Percentiles rank a stretch among this genome's conserved stretches.
Conservation (phyloP, 1,284 basidiomycete genomes). For the Ceratobasidium sp. region DNA sequence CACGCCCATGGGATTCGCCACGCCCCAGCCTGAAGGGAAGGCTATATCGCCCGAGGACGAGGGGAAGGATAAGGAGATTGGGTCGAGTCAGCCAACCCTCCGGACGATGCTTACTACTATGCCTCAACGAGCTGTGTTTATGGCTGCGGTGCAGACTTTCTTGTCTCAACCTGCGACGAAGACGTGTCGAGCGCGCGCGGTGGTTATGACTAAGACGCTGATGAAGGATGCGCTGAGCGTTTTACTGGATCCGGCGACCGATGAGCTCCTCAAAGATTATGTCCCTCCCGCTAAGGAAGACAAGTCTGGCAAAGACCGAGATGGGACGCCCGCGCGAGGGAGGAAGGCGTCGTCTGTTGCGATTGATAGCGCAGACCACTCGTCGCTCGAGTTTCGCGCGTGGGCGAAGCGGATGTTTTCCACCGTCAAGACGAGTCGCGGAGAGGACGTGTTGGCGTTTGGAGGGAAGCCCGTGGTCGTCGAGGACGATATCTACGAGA, state of each 20-base stretch:
- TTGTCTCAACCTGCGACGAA: slow-evolving; percentile 13
- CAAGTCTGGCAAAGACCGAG: slow-evolving; percentile 25
- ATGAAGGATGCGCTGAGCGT: slow-evolving; percentile 41
- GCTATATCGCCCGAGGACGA: slow-evolving; percentile 4
- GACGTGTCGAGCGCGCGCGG: slow-evolving; percentile 17
- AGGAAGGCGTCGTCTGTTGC: slow-evolving; percentile 1
- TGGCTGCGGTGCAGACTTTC: slow-evolving; percentile 22
- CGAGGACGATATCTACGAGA: slow-evolving; percentile 45
- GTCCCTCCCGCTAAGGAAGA: slow-evolving; percentile 19
- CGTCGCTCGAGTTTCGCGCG: slow-evolving; percentile 34
- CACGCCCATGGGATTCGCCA: not conserved
- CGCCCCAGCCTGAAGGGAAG: not conserved
- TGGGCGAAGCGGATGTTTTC: slow-evolving; percentile 41
- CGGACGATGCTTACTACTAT: slow-evolving; percentile 35
- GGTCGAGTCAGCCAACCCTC: slow-evolving; percentile 30
- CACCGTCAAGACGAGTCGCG: slow-evolving; percentile 37
- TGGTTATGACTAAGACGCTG: slow-evolving; percentile 41
- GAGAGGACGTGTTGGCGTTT: slow-evolving; percentile 42
- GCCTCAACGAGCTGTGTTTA: slow-evolving; percentile 21
- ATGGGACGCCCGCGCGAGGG: slow-evolving; percentile 24
- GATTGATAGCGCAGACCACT: slow-evolving; percentile 24
- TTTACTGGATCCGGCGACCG: slow-evolving; percentile 28
- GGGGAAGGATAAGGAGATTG: slow-evolving; percentile 15
- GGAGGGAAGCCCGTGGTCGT: slow-evolving; percentile 32
- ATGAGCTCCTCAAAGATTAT: slow-evolving; percentile 41